Conservation (phyloP, 2,329 filamentous ascomycete genomes). For the Epichloe coenophiala region DNA sequence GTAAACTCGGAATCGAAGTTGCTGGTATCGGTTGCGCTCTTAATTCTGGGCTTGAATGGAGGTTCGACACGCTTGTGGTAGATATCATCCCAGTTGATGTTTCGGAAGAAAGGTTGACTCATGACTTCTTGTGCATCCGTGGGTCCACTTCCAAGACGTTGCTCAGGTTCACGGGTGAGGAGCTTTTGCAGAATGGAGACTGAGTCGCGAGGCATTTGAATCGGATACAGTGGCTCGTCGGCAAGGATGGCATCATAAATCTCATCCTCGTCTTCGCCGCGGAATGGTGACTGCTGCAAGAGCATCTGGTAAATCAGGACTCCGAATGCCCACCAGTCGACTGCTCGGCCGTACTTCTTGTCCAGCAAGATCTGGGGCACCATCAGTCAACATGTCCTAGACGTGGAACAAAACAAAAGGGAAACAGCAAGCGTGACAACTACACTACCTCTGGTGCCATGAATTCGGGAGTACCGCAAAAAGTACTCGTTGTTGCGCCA, state of each 20-base stretch:
- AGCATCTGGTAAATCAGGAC: conserved; percentile 99
- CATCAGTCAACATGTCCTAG: not conserved
- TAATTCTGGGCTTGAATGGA: conserved; percentile 82
- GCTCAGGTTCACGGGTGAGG: conserved; percentile 85
- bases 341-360: conserved; percentile 94
- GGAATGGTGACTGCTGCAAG: conserved; percentile 95
- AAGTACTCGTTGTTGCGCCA: conserved; percentile 88
- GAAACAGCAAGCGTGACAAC: not conserved
- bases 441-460: conserved; percentile 84
- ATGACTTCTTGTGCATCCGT: conserved; percentile 98
- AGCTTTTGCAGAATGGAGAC: conserved; percentile 97
- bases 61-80: conserved; percentile 87
- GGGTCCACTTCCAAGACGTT: conserved; percentile 82
- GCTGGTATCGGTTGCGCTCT: conserved; percentile 91
- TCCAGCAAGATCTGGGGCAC: conserved; percentile 69
- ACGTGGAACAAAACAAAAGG: not conserved
- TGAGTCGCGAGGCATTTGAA: conserved; percentile 98
- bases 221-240: conserved; percentile 93
- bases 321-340: conserved; percentile 99
- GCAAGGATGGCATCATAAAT: conserved; percentile 98
- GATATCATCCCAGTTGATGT: conserved; percentile 97
- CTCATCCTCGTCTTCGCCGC: conserved; percentile 96
- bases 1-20: conserved; percentile 99
- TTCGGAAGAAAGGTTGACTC: conserved; percentile 96
- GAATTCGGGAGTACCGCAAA: conserved; percentile 98